Evolutionary conservation across 139 green algal genomes (phyloP).

Genomic region (Chlamydomonas sp.): DNA sequence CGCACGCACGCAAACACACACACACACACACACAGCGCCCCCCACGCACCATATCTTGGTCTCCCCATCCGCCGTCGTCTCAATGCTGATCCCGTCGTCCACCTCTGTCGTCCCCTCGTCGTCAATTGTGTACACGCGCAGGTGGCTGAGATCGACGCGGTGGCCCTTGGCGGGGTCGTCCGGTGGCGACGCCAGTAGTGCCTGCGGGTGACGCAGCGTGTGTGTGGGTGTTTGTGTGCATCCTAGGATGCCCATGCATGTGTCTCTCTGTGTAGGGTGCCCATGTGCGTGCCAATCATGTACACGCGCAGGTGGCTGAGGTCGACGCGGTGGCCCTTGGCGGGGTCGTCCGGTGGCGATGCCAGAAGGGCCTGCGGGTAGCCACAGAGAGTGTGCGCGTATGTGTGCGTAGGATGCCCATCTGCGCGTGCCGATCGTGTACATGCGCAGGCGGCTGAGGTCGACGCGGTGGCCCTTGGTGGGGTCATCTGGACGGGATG

Average conservation of each 20-base stretch:
- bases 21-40: too few species aligned
- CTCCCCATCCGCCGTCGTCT: slow-evolving; percentile 39
- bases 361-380: background rate
- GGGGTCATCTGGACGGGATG: too few species aligned
- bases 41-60: slow-evolving; percentile 7
- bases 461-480: slow-evolving; percentile 36
- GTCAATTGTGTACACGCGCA: slow-evolving; percentile 56
- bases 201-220: too few species aligned
- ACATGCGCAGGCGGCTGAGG: slow-evolving; percentile 30
- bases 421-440: slow-evolving; percentile 62
- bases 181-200: too few species aligned
- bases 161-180: slow-evolving; percentile 30
- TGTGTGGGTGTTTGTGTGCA: too few species aligned
- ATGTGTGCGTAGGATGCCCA: slow-evolving; percentile 4
- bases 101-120: slow-evolving; percentile 70
- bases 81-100: slow-evolving; percentile 74
- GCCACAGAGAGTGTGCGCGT: background rate
- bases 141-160: slow-evolving; percentile 45
- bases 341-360: slow-evolving; percentile 20
- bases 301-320: slow-evolving; percentile 30
- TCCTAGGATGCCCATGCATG: too few species aligned
- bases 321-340: slow-evolving; percentile 34
- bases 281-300: too few species aligned
- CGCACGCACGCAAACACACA: too few species aligned
- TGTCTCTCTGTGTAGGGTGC: too few species aligned